Conservation (phyloP, 225 moss, liverwort and hornwort genomes). For the Rhytidiadelphus loreus region DNA sequence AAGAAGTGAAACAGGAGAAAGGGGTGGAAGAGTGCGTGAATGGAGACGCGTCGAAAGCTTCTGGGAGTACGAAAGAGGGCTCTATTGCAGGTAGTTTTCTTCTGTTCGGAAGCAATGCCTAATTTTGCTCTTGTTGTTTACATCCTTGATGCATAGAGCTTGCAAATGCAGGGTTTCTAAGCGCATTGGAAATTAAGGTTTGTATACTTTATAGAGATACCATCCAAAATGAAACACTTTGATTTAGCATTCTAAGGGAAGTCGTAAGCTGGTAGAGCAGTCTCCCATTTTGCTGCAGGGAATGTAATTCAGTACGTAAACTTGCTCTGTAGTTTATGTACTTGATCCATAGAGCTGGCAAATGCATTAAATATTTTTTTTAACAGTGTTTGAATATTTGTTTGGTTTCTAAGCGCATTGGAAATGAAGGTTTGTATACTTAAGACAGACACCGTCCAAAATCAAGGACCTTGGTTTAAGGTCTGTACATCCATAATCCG, state of each 20-base stretch:
- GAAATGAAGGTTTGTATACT: background rate
- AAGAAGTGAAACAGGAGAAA: slow-evolving; percentile 9
- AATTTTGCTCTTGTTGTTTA: background rate
- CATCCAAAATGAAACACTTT: background rate
- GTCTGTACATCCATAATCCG: background rate
- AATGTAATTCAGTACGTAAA: background rate
- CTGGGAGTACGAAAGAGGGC: background rate
- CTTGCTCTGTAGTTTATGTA: background rate
- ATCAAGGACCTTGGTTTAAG: background rate
- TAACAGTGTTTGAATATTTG: background rate
- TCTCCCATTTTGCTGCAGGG: background rate
- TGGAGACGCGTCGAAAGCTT: background rate
- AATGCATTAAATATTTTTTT: background rate
- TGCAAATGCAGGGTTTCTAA: background rate
- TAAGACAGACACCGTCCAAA: background rate
- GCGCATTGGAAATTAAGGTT: background rate
- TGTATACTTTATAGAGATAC: background rate
- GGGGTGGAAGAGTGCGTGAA: slow-evolving; percentile 1
- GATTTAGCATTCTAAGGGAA: background rate
- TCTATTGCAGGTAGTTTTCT: slow-evolving; percentile 7
- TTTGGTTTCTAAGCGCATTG: background rate
- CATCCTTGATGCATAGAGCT: background rate
- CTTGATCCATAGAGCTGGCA: background rate
- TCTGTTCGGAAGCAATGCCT: background rate
- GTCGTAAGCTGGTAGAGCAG: background rate